Evolutionary conservation across 495 filamentous ascomycete species (phyloP), one percentile per base, ranked within the genome.

Genomic region (Xylaria flabelliformis): DNA sequence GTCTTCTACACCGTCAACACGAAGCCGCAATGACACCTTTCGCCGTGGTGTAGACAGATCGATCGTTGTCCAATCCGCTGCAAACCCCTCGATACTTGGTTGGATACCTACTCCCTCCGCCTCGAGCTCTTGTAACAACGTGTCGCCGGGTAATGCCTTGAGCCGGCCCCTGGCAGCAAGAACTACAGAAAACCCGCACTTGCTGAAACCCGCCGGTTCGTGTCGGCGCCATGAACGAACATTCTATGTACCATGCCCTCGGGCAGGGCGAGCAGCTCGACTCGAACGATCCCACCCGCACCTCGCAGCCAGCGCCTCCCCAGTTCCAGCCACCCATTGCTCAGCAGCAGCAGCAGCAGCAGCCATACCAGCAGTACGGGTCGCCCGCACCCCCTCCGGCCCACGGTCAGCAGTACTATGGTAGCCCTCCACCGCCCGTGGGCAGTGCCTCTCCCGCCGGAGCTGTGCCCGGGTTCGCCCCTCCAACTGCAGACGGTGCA

Each of bases 241-340:
- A 90, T 83, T 81, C 87, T 75, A 91, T 91, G 87, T 95, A 94
- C 83, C 90, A 94, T 78, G 83, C 91, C 80, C 85, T 91, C 71
- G 92, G 89, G 58, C 85, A 89, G 79, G 86, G 87, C 79, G 85
- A 91, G 66, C 77, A 80, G 46, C 72, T 85, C 77, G 90, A 91
- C 77, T 87, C 91, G 61, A 88, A 88, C 64, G 87, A 92, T 76
- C 89, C 87, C 64, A 88, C 88, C 71, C 84, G 82, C 48, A 83
- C 81, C 68, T 80, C 79, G 41, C 89, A 91, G 75, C 87, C 88
- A n/a, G 82, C 85, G 55, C 83, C 88, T 67, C 86, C 88, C 68
- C 86, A 83, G 81, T 90, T 84, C 82, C 86, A 82, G 79, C 89
- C 83, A 7, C 83, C 84, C 41, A 64, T 83, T 55, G 80, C 84